phyloP scores from a whole-genome alignment of 2,329 filamentous ascomycete species.

The Paecilomyces niveus region DNA sequence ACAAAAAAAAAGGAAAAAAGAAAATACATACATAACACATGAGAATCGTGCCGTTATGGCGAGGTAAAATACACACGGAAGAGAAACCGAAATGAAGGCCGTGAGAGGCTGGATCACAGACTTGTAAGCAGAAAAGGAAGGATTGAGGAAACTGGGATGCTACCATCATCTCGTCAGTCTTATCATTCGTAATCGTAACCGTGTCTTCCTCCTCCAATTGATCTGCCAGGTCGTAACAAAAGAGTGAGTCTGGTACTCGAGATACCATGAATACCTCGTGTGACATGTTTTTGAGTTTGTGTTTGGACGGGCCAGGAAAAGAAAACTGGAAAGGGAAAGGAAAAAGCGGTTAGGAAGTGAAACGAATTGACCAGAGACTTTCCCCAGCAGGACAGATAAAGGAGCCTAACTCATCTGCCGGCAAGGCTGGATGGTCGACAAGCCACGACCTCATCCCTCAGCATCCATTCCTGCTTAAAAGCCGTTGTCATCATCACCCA shows the following conservation, averaged over 20 bases:
- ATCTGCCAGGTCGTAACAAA: neutral
- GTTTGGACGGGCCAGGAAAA: no score
- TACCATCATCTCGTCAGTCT: neutral
- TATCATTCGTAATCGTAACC: neutral
- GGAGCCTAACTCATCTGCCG: neutral
- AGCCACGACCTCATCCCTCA: neutral
- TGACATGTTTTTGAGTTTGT: no score
- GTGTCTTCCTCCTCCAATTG: neutral
- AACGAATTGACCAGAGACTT: neutral
- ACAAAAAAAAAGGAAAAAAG: neutral
- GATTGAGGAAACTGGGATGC: neutral
- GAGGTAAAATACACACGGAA: neutral
- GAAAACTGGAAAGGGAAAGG: neutral
- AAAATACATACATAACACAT: neutral
- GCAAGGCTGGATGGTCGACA: neutral
- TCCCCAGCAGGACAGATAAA: neutral
- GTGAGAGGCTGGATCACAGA: neutral
- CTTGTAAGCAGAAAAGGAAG: neutral
- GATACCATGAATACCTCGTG: no score
- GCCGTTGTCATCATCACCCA: slow-evolving; percentile 31
- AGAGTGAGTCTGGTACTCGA: neutral
- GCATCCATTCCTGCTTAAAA: neutral
- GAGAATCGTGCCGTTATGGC: neutral
- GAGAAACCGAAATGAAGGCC: neutral
- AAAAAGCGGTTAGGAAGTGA: neutral